Evolutionary conservation across 1,284 basidiomycete species (phyloP).

Genomic region (Clitocybe nebularis): DNA sequence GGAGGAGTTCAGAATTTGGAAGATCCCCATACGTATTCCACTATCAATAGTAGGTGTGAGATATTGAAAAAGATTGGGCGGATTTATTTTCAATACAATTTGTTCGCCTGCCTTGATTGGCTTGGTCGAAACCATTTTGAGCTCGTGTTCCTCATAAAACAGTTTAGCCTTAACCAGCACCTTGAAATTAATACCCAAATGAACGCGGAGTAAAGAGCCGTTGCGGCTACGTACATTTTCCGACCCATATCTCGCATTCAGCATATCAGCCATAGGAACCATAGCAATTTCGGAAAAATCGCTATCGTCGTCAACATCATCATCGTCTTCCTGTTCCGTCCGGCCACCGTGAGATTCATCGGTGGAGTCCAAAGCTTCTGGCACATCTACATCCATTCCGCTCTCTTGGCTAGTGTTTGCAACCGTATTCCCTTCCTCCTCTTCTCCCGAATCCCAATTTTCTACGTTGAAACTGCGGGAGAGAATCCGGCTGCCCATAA

Average conservation of each 20-base stretch:
- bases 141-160: slow-evolving; percentile 70
- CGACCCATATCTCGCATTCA: slow-evolving; percentile 83
- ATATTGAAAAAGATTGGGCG: slow-evolving; percentile 3
- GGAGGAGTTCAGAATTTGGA: slow-evolving; percentile 91
- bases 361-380: slow-evolving; percentile 21
- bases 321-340: slow-evolving; percentile 47
- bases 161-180: slow-evolving; percentile 80
- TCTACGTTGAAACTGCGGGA: slow-evolving; percentile 87
- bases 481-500: slow-evolving; percentile 91
- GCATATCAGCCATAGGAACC: slow-evolving; percentile 96
- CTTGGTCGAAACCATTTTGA: slow-evolving; percentile 83
- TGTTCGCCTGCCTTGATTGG: slow-evolving; percentile 79
- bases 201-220: not conserved
- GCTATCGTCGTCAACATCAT: slow-evolving; percentile 59
- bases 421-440: slow-evolving; percentile 25
- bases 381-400: slow-evolving; percentile 44
- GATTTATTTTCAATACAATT: slow-evolving; percentile 58
- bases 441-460: slow-evolving; percentile 42
- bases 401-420: slow-evolving; percentile 28
- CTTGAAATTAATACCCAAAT: not conserved
- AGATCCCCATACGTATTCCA: slow-evolving; percentile 96
- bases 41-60: slow-evolving; percentile 33
- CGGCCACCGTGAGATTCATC: slow-evolving; percentile 23
- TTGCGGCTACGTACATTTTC: slow-evolving; percentile 68
- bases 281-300: slow-evolving; percentile 79